Conservation (phyloP, 148 eudicot species). For the Silene conica region DNA sequence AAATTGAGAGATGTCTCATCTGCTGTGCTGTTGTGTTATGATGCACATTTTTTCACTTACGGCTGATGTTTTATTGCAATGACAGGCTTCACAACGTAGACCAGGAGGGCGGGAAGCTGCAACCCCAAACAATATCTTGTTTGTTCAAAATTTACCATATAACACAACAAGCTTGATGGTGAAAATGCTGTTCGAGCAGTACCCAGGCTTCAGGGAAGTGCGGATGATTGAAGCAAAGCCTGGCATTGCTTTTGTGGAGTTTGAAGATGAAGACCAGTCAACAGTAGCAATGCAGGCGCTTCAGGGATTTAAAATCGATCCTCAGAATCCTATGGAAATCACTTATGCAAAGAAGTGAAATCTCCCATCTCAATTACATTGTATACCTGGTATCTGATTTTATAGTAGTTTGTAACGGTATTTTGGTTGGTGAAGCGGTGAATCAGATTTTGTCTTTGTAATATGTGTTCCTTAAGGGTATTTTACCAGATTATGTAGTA, state of each 20-base stretch:
- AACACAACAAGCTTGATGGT: constrained; percentile 77
- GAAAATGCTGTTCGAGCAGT: constrained; percentile 72
- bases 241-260: constrained; percentile 94
- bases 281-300: constrained; percentile 87
- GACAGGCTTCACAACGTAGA: constrained; percentile 56
- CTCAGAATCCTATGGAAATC: constrained; percentile 81
- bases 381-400: background rate
- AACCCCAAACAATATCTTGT: constrained; percentile 73
- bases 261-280: constrained; percentile 70
- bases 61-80: constrained; percentile 3
- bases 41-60: background rate
- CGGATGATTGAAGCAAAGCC: constrained; percentile 91
- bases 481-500: background rate
- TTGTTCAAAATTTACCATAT: constrained; percentile 69
- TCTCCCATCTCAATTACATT: background rate
- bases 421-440: background rate
- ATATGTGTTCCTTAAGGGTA: background rate
- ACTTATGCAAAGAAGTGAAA: constrained; percentile 75
- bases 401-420: background rate
- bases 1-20: background rate
- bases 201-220: constrained; percentile 92
- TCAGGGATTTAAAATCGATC: constrained; percentile 80
- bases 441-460: background rate
- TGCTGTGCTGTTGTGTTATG: background rate
- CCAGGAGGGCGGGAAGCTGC: constrained; percentile 52